These are phyloP conservation scores for Cladophialophora yegresii DNA, from an alignment of 2,329 filamentous ascomycete species.

Conservation along the genomic window DNA sequence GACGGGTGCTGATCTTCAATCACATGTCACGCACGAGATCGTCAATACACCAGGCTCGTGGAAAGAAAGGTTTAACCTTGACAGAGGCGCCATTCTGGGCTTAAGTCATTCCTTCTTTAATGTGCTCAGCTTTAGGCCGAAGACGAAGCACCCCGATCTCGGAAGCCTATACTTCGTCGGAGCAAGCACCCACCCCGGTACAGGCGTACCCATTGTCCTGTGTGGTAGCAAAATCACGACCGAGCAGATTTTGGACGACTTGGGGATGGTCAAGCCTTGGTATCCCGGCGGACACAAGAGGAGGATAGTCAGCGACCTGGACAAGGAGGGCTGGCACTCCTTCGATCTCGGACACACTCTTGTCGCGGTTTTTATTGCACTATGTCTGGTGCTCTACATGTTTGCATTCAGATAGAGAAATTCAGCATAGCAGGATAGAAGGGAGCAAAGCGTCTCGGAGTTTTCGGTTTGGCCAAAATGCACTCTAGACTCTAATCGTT, in stretches of 20 bases:
- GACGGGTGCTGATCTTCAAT: conserved; percentile 57
- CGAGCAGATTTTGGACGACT: conserved; percentile 54
- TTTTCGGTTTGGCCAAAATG: neutral
- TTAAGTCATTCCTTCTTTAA: conserved; percentile 70
- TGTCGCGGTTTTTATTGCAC: conserved; percentile 4
- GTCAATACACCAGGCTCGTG: conserved; percentile 68
- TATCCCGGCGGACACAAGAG: conserved; percentile 25
- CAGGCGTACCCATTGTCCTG: conserved; percentile 72
- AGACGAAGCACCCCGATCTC: conserved; percentile 38
- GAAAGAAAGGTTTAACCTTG: conserved; percentile 70
- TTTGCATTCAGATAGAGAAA: neutral
- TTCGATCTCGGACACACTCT: conserved; percentile 24
- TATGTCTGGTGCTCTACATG: conserved; percentile 23
- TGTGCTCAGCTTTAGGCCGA: conserved; percentile 41
- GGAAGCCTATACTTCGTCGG: conserved; percentile 68
- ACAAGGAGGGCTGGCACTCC: conserved; percentile 26
- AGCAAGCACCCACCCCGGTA: conserved; percentile 73
- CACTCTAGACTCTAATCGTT: neutral
- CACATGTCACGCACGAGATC: conserved; percentile 60
- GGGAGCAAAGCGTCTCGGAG: neutral
- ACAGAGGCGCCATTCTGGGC: conserved; percentile 72
- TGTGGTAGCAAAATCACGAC: conserved; percentile 66
- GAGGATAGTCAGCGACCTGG: conserved; percentile 31
- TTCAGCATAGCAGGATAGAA: neutral
- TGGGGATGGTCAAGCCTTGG: conserved; percentile 48